Evolutionary conservation across 2,329 filamentous ascomycete species (phyloP), one percentile per base, ranked within the genome.

Genomic region (Septoria linicola): DNA sequence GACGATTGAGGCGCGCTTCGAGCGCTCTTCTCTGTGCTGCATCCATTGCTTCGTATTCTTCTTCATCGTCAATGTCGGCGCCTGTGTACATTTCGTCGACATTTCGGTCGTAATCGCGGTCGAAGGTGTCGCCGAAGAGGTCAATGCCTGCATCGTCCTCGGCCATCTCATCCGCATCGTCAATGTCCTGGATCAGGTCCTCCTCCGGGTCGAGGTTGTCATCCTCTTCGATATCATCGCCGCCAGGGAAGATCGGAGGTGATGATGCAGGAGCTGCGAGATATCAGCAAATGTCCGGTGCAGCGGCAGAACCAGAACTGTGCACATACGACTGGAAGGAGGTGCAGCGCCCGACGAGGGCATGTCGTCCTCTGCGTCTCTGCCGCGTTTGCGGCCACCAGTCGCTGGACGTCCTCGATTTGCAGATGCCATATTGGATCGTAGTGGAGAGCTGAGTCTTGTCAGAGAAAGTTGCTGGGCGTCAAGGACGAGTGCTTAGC

Each of bases 31-130:
- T 78, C 16, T 80, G 76, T 13, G 80, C 86, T 14, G 82, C 68
- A 59, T 86, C 81, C 68, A 93, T 78, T 25, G 81, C 80, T 2
- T 84, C 86, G 55, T 84, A 91, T 3, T 92, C 83, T 46, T 78
- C 84, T 27, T 89, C 85, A 58, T 93, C 88, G 60, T 95, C 89
- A 53, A 93, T 78, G 58, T 84, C 87, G 41, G 81, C 78, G 14
- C 76, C 81, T 57, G 86, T 84, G 66, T 95, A 95, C 34, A 68
- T 68, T 53, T 80, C 78, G 49, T 79, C 74, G 55, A 82, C 75
- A 4, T 71, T 70, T 32, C 72, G 67, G 45, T 72, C 71, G 63
- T 84, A 84, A 66, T 85, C 82, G 59, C 76, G 76, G 64, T 85
- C 81, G 57, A 84, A 86, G 59, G 82, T 81, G 63, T 85, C 82